Percentiles rank a stretch among this genome's conserved stretches.
These are phyloP conservation scores for Sporobolomyces phaffii DNA, from an alignment of 768 basidiomycete genomes.

Conservation along the genomic window DNA sequence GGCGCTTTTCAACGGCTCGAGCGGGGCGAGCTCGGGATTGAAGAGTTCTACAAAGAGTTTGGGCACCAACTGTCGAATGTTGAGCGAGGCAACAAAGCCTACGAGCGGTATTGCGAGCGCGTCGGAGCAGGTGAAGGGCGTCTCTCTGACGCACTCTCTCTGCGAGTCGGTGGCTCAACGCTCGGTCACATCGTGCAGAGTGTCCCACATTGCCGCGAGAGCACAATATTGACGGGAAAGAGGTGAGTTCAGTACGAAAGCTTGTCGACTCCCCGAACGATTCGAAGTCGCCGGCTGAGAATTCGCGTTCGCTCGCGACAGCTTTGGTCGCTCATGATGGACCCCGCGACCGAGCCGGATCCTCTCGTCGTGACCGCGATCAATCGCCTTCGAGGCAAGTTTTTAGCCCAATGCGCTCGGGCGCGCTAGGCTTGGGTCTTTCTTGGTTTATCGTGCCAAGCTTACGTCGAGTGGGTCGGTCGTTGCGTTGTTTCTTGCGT, in stretches of 20 bases:
- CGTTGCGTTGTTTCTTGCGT: not conserved
- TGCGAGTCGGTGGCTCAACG: not conserved
- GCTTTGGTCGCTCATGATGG: slow-evolving; percentile 36
- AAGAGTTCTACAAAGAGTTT: slow-evolving; percentile 30
- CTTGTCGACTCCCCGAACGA: not conserved
- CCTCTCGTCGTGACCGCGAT: slow-evolving; percentile 24
- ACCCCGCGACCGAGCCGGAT: slow-evolving; percentile 11
- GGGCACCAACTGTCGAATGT: slow-evolving; percentile 17
- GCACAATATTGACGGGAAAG: slow-evolving; percentile 28
- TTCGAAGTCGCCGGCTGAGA: too few relatives aligned
- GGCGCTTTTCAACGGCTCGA: slow-evolving; percentile 34
- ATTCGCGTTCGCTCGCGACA: not conserved
- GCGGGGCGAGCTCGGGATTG: slow-evolving; percentile 17
- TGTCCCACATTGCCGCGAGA: slow-evolving; percentile 20
- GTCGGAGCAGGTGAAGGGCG: not conserved
- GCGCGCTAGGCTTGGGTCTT: too few relatives aligned
- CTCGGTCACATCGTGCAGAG: not conserved
- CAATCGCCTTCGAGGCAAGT: slow-evolving; percentile 21
- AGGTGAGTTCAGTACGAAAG: not conserved
- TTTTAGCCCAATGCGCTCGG: too few relatives aligned
- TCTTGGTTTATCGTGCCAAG: too few relatives aligned
- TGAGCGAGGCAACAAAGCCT: slow-evolving; percentile 12
- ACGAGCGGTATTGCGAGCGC: slow-evolving; percentile 16
- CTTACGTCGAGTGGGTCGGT: not conserved
- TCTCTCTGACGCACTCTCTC: not conserved